Evolutionary conservation across 2,329 filamentous ascomycete genomes (phyloP).

Genomic region (Bisporella sp.): DNA sequence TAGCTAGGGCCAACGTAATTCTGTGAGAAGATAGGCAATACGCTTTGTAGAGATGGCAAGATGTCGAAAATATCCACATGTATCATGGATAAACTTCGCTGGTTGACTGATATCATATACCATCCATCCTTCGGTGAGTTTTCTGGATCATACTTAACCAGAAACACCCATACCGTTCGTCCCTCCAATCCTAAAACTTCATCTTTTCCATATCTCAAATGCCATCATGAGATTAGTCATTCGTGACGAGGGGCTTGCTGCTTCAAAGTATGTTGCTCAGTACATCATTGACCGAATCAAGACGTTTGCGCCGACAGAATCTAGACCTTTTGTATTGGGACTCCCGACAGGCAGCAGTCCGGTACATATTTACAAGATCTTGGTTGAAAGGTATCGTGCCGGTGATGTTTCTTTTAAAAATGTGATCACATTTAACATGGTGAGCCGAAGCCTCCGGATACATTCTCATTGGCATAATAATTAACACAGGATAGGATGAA

Average conservation of each 20-base stretch:
- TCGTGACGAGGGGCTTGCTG: neutral
- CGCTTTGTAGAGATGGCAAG: too few relatives aligned
- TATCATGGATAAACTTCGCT: too few relatives aligned
- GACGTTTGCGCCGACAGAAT: slow-evolving; percentile 60
- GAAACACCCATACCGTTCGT: too few relatives aligned
- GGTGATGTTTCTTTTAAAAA: slow-evolving; percentile 70
- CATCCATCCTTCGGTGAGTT: too few relatives aligned
- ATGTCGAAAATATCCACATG: too few relatives aligned
- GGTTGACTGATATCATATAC: too few relatives aligned
- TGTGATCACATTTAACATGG: slow-evolving; percentile 73
- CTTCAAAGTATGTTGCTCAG: neutral
- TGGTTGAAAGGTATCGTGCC: slow-evolving; percentile 61
- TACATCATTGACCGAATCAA: slow-evolving; percentile 58
- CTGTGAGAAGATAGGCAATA: too few relatives aligned
- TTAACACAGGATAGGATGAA: neutral
- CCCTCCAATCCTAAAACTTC: too few relatives aligned
- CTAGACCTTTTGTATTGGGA: slow-evolving; percentile 71
- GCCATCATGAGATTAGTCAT: neutral
- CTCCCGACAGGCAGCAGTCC: slow-evolving; percentile 76
- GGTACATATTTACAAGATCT: slow-evolving; percentile 64
- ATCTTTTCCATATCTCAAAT: too few relatives aligned
- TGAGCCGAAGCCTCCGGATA: neutral
- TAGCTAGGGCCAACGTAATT: too few relatives aligned
- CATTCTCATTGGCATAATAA: neutral
- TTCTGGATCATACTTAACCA: too few relatives aligned